Conservation (phyloP, 305 asterid species). For the Fraxinus latifolia region DNA sequence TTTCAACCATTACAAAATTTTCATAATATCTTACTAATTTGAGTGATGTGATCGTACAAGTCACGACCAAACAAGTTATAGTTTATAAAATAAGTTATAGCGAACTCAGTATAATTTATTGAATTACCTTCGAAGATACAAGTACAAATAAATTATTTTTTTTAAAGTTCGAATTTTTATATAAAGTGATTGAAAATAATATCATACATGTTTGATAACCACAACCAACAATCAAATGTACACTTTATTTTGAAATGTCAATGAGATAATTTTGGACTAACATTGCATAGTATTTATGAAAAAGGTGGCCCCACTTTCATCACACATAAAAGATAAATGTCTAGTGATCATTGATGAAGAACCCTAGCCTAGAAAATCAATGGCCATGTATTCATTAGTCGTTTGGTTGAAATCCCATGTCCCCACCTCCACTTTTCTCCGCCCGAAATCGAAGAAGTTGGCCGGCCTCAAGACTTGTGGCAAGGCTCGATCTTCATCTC, state of each 20-base stretch:
- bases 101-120: background rate
- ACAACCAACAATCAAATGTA: background rate
- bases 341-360: background rate
- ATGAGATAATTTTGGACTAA: background rate
- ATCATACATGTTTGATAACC: background rate
- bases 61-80: background rate
- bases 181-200: background rate
- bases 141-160: background rate
- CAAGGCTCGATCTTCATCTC: background rate
- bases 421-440: background rate
- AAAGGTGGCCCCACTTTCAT: background rate
- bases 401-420: background rate
- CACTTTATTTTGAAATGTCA: background rate
- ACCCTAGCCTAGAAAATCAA: background rate
- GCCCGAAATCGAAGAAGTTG: background rate
- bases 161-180: background rate
- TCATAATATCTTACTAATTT: background rate
- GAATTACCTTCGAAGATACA: background rate
- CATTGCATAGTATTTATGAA: background rate
- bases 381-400: background rate
- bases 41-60: background rate
- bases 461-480: background rate
- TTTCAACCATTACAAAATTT: background rate
- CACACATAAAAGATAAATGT: background rate
- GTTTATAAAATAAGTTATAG: background rate